Conservation (phyloP, 306 rosid species). For the Vicia faba region DNA sequence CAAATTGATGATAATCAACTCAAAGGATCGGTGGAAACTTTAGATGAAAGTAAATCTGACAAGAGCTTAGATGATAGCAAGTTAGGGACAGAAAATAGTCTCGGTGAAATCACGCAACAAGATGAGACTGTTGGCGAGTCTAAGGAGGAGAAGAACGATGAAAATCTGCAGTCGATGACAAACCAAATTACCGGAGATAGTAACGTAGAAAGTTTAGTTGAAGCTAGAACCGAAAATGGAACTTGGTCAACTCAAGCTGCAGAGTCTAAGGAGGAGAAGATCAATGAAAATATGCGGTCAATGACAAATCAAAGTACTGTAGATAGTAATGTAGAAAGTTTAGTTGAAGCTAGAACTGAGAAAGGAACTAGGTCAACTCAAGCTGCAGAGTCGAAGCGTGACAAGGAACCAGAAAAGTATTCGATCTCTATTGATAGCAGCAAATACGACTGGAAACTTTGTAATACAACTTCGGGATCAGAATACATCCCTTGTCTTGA, state of each 20-base stretch:
- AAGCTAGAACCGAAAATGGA: constrained; percentile 50
- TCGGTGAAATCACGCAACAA: constrained; percentile 39
- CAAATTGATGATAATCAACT: constrained; percentile 39
- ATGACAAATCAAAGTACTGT: constrained; percentile 38
- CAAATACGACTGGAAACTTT: constrained; percentile 62
- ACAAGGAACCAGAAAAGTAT: constrained; percentile 48
- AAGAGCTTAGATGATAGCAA: constrained; percentile 34
- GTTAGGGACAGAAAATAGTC: constrained; percentile 41
- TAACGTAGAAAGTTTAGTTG: constrained; percentile 36
- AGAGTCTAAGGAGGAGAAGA: constrained; percentile 46
- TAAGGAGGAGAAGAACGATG: constrained; percentile 44
- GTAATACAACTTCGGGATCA: constrained; percentile 71
- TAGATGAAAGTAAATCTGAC: constrained; percentile 37
- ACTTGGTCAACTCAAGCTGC: constrained; percentile 55
- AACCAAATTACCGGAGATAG: constrained; percentile 43
- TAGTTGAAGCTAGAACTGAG: constrained; percentile 44
- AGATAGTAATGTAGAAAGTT: constrained; percentile 40
- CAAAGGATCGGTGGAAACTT: constrained; percentile 31
- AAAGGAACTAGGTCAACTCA: constrained; percentile 61
- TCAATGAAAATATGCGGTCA: constrained; percentile 34
- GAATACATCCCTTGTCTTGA: constrained; percentile 94
- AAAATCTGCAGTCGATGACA: constrained; percentile 29
- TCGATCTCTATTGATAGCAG: constrained; percentile 36
- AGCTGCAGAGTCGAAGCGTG: constrained; percentile 46
- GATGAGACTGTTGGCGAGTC: constrained; percentile 41